These are phyloP conservation scores for Saccharomycopsis malanga DNA, from an alignment of 805 yeast species.

Conservation along the genomic window DNA sequence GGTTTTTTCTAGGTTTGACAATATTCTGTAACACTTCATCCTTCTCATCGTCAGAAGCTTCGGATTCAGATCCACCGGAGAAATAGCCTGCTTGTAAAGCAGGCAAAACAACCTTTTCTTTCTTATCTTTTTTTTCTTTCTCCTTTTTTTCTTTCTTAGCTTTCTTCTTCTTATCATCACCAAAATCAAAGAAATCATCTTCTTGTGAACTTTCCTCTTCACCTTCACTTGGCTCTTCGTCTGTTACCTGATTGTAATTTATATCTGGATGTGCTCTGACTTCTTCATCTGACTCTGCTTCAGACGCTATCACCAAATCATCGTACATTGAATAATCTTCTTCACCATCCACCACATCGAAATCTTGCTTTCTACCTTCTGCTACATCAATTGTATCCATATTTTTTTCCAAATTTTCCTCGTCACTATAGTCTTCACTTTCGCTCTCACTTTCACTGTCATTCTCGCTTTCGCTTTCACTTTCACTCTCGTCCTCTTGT, in stretches of 20 bases:
- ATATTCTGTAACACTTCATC: conserved; percentile 44
- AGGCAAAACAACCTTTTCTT: conserved; percentile 45
- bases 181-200: conserved; percentile 38
- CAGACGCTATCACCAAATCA: conserved; percentile 36
- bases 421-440: conserved; percentile 11
- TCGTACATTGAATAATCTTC: conserved; percentile 30
- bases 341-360: conserved; percentile 22
- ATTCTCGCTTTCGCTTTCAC: conserved; percentile 8
- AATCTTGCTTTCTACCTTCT: conserved; percentile 20
- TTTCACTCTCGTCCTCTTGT: conserved; percentile 19
- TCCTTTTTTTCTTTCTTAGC: conserved; percentile 24
- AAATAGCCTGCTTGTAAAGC: conserved; percentile 71
- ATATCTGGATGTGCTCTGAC: conserved; percentile 29
- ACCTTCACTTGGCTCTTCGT: conserved; percentile 48
- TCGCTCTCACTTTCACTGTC: conserved; percentile 23
- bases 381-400: conserved; percentile 7
- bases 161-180: conserved; percentile 18
- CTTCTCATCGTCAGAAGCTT: conserved; percentile 38
- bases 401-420: conserved; percentile 5
- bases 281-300: conserved; percentile 36
- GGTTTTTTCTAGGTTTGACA: conserved; percentile 59
- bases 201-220: conserved; percentile 28
- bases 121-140: conserved; percentile 27
- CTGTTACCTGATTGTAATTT: conserved; percentile 56
- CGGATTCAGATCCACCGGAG: conserved; percentile 77